A percentile compares a stretch with the other conserved stretches of the same genome.
phyloP scores from a whole-genome alignment of 208 protist genomes.

The Novymonas esmeraldas region DNA sequence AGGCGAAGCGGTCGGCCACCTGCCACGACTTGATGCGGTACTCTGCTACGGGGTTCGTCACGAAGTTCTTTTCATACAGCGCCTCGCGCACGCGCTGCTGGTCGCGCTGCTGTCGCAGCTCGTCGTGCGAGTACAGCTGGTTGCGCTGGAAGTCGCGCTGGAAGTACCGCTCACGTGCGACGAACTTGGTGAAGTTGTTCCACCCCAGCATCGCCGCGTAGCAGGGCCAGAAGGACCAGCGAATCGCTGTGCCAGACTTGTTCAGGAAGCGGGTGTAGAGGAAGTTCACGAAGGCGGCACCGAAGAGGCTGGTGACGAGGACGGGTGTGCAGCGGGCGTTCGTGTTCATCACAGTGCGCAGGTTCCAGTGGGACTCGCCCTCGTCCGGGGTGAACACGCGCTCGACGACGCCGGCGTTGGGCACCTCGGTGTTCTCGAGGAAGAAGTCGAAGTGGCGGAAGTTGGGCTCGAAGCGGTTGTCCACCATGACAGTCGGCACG shows the following conservation, averaged over 20 bases:
- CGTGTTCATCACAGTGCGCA: constrained; percentile 63
- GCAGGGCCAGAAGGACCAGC: constrained; percentile 83
- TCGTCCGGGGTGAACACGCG: constrained; percentile 78
- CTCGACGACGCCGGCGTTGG: constrained; percentile 62
- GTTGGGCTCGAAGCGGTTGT: constrained; percentile 83
- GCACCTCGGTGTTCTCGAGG: constrained; percentile 71
- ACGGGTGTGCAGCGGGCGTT: constrained; percentile 83
- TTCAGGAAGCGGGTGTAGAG: constrained; percentile 83
- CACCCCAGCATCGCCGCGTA: constrained; percentile 70
- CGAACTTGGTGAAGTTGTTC: constrained; percentile 88
- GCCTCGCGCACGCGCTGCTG: constrained; percentile 85
- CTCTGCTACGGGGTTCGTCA: constrained; percentile 83
- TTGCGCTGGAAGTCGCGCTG: constrained; percentile 89
- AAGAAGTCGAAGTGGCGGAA: constrained; percentile 92
- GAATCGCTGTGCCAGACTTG: constrained; percentile 65
- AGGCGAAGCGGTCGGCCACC: constrained; percentile 84
- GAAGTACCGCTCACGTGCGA: constrained; percentile 85
- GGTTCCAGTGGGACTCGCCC: constrained; percentile 74
- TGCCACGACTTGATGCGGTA: constrained; percentile 91
- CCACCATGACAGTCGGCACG: constrained; percentile 65
- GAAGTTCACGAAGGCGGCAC: constrained; percentile 74
- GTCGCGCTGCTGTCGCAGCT: constrained; percentile 83
- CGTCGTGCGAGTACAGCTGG: constrained; percentile 84
- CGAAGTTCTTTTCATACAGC: constrained; percentile 87
- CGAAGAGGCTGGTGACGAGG: constrained; percentile 69